phyloP scores from a whole-genome alignment of 345 rosid species.

The Balakata baccata region DNA sequence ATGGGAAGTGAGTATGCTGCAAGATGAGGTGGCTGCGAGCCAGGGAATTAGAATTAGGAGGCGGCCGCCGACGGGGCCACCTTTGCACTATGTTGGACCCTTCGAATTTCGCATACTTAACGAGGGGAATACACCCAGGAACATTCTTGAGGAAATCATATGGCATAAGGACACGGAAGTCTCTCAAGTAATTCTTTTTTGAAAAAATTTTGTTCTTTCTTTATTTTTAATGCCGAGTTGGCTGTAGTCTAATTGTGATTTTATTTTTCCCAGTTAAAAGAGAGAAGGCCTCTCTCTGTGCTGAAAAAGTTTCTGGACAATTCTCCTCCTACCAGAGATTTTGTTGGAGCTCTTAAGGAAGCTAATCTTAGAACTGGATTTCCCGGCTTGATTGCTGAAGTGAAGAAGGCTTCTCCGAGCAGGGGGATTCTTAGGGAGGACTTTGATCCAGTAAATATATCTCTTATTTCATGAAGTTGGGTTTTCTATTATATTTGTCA shows the following conservation, averaged over 20 bases:
- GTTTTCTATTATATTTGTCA: neutral
- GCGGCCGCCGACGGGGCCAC: slow-evolving; percentile 72
- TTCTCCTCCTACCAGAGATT: slow-evolving; percentile 71
- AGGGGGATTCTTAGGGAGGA: slow-evolving; percentile 83
- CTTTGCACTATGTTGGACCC: slow-evolving; percentile 85
- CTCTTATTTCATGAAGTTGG: neutral
- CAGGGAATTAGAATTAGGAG: slow-evolving; percentile 85
- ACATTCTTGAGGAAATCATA: slow-evolving; percentile 83
- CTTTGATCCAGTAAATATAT: slow-evolving; percentile 66
- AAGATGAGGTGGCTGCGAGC: slow-evolving; percentile 60
- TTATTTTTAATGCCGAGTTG: neutral
- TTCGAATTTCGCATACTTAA: slow-evolving; percentile 75
- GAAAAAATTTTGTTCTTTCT: neutral
- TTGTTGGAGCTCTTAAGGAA: slow-evolving; percentile 71
- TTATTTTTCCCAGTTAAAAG: slow-evolving; percentile 51
- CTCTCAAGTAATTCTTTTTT: slow-evolving; percentile 37
- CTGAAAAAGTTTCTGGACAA: slow-evolving; percentile 53
- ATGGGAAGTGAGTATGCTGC: slow-evolving; percentile 64
- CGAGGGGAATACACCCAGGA: slow-evolving; percentile 79
- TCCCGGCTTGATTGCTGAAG: slow-evolving; percentile 94
- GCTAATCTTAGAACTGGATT: slow-evolving; percentile 65
- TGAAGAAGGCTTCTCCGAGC: slow-evolving; percentile 96
- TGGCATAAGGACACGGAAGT: slow-evolving; percentile 88
- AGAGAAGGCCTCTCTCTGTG: slow-evolving; percentile 49
- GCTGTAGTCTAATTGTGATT: neutral